These are phyloP conservation scores for Talaromyces sp. DNA, from an alignment of 2,329 filamentous ascomycete genomes.

Conservation along the genomic window DNA sequence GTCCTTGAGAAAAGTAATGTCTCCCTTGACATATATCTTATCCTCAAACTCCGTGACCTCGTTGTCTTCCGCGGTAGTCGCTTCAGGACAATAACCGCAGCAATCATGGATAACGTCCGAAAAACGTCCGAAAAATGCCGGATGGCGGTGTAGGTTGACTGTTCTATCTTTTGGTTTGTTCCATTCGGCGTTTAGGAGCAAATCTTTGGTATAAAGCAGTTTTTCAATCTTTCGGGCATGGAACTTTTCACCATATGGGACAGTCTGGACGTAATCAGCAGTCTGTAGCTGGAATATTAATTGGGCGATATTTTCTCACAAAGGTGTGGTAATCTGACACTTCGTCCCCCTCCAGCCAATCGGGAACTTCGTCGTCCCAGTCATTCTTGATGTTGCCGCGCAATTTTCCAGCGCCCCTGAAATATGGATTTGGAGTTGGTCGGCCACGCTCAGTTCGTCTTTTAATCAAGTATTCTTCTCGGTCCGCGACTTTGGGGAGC, in stretches of 20 bases:
- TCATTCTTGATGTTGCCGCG: slow-evolving; percentile 70
- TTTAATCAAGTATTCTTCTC: slow-evolving; percentile 67
- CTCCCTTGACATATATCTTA: slow-evolving; percentile 72
- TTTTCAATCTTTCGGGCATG: slow-evolving; percentile 64
- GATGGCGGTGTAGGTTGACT: slow-evolving; percentile 76
- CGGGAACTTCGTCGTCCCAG: slow-evolving; percentile 75
- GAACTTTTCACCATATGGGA: slow-evolving; percentile 35
- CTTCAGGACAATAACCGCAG: slow-evolving; percentile 71
- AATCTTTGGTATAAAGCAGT: slow-evolving; percentile 73
- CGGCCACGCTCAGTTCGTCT: slow-evolving; percentile 68
- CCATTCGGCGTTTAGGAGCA: slow-evolving; percentile 83
- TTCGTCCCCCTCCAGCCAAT: slow-evolving; percentile 75
- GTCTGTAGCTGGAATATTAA: slow-evolving; percentile 16
- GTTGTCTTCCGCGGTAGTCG: slow-evolving; percentile 66
- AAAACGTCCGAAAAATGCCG: slow-evolving; percentile 75
- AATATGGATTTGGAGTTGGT: slow-evolving; percentile 48
- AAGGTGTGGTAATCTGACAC: slow-evolving; percentile 77
- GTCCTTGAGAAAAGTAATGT: slow-evolving; percentile 70
- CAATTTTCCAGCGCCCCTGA: slow-evolving; percentile 39
- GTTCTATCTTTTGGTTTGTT: slow-evolving; percentile 71
- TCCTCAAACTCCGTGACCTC: slow-evolving; percentile 66
- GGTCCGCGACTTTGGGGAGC: slow-evolving; percentile 63
- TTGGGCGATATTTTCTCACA: slow-evolving; percentile 57
- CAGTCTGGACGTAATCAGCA: slow-evolving; percentile 25
- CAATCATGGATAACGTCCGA: slow-evolving; percentile 75